Evolutionary conservation across 441 rosid species (phyloP), one percentile per base, ranked within the genome.

Genomic region (Croton laevigatus): DNA sequence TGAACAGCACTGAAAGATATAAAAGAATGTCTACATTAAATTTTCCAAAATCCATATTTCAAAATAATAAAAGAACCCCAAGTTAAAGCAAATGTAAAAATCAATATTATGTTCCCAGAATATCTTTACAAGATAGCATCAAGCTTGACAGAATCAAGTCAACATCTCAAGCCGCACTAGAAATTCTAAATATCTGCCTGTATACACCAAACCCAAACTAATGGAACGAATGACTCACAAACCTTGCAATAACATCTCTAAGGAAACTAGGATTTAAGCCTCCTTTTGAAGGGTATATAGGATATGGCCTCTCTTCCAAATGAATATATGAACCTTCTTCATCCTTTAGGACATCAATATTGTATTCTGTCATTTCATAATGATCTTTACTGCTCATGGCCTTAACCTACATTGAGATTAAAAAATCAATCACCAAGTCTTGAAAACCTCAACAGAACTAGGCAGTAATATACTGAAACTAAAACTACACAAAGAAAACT

Each of bases 281-380:
- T 75, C 99, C 97, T 83, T 93, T 96, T 67, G 97, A 88, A 73
- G 98, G 96, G 82, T 22, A 34, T 20, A 11, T 49, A 22, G 34
- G 37, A 59, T 89, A 91, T 48, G 97, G 97, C 82, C 88, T 91
- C 80, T 75, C 89, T 71, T 83, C 87, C 65, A 77, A 74, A 66
- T 62, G 79, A 75, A 76, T 76, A 76, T 87, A 86, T 65, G 90
- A 80, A 74, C 83, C 93, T 3, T 83, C 81, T 71, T 78, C 92
- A 88, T 90, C 93, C 78, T 87, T 83, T 72, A 96, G 84, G 76
- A 86, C 81, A 72, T 93, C 96, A 69, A 93, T 93, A 74, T 80
- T 80, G 76, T 93, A 93, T 54, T 93, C 97, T 81, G 88, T 86
- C 83, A 91, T 87, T 83, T 96, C 98, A 84, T 85, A 96, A 80